Evolutionary conservation across 768 basidiomycete species (phyloP).

Genomic region (Ramaria sp.): DNA sequence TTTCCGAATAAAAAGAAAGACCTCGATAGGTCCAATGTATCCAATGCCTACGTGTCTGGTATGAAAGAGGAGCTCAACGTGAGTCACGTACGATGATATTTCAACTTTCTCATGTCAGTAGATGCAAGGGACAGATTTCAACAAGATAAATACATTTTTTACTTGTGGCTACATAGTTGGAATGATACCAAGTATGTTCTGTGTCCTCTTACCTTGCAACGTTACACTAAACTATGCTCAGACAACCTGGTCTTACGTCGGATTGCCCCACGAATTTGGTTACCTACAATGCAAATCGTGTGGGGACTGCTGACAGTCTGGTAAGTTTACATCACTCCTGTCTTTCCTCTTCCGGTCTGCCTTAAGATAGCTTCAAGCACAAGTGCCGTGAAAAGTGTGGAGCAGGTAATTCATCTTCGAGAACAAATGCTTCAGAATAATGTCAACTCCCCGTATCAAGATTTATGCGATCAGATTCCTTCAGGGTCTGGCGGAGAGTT

Average conservation of each 20-base stretch:
- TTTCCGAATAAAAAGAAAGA: slow-evolving; percentile 38
- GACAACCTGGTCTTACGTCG: slow-evolving; percentile 60
- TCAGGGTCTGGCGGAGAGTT: slow-evolving; percentile 62
- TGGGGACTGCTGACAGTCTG: slow-evolving; percentile 61
- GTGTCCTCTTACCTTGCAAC: background rate
- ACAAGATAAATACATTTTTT: slow-evolving; percentile 61
- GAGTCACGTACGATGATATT: background rate
- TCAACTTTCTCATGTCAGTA: background rate
- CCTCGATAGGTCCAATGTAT: slow-evolving; percentile 56
- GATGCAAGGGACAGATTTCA: slow-evolving; percentile 55
- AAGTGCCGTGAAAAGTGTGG: slow-evolving; percentile 40
- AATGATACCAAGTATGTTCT: slow-evolving; percentile 50
- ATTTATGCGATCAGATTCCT: slow-evolving; percentile 63
- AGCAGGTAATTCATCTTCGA: slow-evolving; percentile 31
- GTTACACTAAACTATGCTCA: slow-evolving; percentile 14
- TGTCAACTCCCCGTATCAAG: slow-evolving; percentile 21
- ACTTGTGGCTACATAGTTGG: slow-evolving; percentile 69
- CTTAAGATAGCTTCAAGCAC: slow-evolving; percentile 27
- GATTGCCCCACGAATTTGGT: slow-evolving; percentile 52
- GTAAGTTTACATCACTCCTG: slow-evolving; percentile 21
- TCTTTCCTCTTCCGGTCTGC: background rate
- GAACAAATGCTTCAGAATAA: background rate
- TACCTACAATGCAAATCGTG: slow-evolving; percentile 51
- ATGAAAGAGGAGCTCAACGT: slow-evolving; percentile 57
- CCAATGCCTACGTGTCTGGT: slow-evolving; percentile 70